Conservation (phyloP, 1,284 basidiomycete species). For the Mycosarcoma mackinlayi region DNA sequence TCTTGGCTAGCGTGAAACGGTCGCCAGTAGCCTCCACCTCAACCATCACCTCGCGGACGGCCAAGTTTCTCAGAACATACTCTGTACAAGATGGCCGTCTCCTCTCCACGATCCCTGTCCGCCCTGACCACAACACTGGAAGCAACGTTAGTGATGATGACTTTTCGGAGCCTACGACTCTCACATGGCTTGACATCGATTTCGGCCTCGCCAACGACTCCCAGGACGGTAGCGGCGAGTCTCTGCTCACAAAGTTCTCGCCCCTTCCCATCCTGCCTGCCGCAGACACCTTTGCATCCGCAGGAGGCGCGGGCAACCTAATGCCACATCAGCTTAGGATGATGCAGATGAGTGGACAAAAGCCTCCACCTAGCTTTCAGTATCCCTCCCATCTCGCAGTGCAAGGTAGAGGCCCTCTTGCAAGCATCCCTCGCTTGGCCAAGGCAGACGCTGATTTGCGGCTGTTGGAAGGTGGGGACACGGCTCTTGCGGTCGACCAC, state of each 20-base stretch:
- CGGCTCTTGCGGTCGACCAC: conserved; percentile 7
- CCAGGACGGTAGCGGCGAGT: conserved; percentile 18
- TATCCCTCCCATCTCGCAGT: conserved; percentile 26
- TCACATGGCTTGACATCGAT: conserved; percentile 25
- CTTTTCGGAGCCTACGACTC: conserved; percentile 7
- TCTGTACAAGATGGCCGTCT: conserved; percentile 47
- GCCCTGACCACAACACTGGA: neutral
- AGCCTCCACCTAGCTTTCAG: conserved; percentile 28
- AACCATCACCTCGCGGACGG: conserved; percentile 6
- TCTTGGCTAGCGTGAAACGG: conserved; percentile 23
- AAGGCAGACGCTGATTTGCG: conserved; percentile 20
- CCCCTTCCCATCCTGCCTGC: conserved; percentile 28
- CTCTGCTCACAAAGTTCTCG: conserved; percentile 20
- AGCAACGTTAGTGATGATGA: neutral
- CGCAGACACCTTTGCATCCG: conserved; percentile 33
- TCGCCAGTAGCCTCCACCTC: conserved; percentile 25
- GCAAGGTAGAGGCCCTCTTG: conserved; percentile 29
- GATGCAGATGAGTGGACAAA: conserved; percentile 52
- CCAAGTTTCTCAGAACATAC: conserved; percentile 28
- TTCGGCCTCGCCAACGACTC: conserved; percentile 4
- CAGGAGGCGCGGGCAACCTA: conserved; percentile 19
- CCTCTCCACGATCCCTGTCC: conserved; percentile 29
- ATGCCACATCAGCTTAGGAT: conserved; percentile 51
- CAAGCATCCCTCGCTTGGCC: conserved; percentile 15
- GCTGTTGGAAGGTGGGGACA: conserved; percentile 27